These are phyloP conservation scores for Colletotrichum sp. DNA, from an alignment of 2,329 filamentous ascomycete genomes.

Conservation along the genomic window DNA sequence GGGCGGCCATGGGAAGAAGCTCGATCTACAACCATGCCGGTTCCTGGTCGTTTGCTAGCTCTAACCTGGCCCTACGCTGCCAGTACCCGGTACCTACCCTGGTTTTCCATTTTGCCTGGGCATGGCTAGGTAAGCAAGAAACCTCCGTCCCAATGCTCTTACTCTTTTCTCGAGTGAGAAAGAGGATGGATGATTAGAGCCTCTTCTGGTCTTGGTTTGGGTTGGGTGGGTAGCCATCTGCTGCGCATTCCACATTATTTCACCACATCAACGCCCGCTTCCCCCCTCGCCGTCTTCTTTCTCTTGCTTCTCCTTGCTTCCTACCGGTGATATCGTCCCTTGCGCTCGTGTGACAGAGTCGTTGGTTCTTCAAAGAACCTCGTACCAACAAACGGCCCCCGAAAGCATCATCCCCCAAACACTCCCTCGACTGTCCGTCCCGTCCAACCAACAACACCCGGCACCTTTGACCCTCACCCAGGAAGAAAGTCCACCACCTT, in stretches of 20 bases:
- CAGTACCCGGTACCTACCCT: not conserved
- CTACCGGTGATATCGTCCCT: not conserved
- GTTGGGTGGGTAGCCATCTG: not conserved
- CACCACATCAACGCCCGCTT: not conserved
- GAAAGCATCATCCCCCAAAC: not conserved
- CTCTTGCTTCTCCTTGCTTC: not conserved
- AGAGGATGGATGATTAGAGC: conserved; percentile 6
- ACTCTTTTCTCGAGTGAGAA: not conserved
- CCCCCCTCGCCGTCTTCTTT: not conserved
- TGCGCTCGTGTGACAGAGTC: not conserved
- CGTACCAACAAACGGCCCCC: conserved; percentile 2
- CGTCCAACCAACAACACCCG: conserved; percentile 6
- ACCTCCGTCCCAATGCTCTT: not conserved
- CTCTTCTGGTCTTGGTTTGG: not conserved
- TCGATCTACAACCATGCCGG: not conserved
- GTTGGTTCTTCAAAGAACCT: not conserved
- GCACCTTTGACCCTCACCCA: conserved; percentile 5
- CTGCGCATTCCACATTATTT: conserved; percentile 6
- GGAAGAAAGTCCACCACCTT: not conserved
- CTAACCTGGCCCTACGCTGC: not conserved
- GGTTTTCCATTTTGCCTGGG: not conserved
- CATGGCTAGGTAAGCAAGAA: conserved; percentile 1
- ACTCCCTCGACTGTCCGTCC: not conserved
- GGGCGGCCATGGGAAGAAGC: not conserved
- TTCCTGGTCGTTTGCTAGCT: not conserved